phyloP scores from a whole-genome alignment of 2,329 filamentous ascomycete genomes.

The Didymella exigua region DNA sequence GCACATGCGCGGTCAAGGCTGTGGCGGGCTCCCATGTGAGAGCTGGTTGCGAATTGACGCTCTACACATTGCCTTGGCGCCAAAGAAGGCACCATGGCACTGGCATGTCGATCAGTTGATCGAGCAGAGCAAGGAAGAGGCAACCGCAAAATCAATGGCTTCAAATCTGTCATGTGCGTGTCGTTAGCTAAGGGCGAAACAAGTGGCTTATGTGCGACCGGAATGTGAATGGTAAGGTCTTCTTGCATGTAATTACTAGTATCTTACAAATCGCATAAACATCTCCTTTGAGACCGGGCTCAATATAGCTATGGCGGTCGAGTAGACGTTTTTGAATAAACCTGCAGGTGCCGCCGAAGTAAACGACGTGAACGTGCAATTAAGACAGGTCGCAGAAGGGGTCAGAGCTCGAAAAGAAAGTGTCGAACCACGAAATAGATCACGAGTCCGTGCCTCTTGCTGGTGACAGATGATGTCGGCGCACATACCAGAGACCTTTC shows the following conservation, averaged over 20 bases:
- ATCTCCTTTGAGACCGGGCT: neutral
- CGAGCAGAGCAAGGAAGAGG: neutral
- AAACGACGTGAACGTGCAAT: neutral
- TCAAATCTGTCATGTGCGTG: neutral
- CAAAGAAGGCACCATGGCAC: too few species aligned
- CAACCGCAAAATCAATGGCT: neutral
- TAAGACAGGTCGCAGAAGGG: slow-evolving; percentile 4
- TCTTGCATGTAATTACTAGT: slow-evolving; percentile 3
- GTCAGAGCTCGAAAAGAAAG: neutral
- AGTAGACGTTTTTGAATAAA: slow-evolving; percentile 3
- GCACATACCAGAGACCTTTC: neutral
- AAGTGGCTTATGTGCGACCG: neutral
- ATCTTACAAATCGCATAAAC: slow-evolving; percentile 8
- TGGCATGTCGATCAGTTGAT: neutral
- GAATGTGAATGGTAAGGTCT: neutral
- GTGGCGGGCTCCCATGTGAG: too few species aligned
- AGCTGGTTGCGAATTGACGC: too few species aligned
- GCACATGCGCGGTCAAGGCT: too few species aligned
- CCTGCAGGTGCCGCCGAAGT: neutral
- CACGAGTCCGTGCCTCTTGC: neutral
- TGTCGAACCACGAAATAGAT: neutral
- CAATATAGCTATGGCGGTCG: neutral
- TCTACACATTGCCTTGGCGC: too few species aligned
- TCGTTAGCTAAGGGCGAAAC: neutral
- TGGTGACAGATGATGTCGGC: neutral